Percentiles rank a stretch among this genome's conserved stretches.
These are phyloP conservation scores for Suillus subalutaceus DNA, from an alignment of 768 basidiomycete genomes.

Conservation along the genomic window DNA sequence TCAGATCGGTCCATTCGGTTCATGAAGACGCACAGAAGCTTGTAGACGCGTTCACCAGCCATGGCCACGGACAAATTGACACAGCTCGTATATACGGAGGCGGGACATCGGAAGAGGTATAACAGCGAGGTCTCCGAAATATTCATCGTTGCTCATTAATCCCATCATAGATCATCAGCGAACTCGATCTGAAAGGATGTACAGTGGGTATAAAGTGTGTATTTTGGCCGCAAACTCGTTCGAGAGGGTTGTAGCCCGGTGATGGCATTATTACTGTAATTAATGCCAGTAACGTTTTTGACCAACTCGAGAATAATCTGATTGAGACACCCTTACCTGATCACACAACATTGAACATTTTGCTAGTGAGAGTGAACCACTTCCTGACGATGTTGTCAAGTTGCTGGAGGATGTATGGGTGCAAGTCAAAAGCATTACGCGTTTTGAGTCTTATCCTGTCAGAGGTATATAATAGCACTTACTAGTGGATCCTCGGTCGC, in stretches of 20 bases:
- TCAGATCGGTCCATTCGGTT: slow-evolving; percentile 18
- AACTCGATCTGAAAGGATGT: slow-evolving; percentile 21
- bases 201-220: slow-evolving; percentile 26
- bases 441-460: not conserved
- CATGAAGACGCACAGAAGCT: slow-evolving; percentile 20
- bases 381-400: slow-evolving; percentile 5
- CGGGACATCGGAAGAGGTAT: slow-evolving; percentile 23
- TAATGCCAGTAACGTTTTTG: slow-evolving; percentile 9
- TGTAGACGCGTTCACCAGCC: slow-evolving; percentile 18
- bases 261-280: slow-evolving; percentile 30
- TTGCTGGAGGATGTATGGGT: slow-evolving; percentile 8
- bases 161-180: slow-evolving; percentile 14
- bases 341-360: not conserved
- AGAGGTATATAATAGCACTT: not conserved
- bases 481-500: too few species aligned
- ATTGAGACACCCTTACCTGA: not conserved
- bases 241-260: slow-evolving; percentile 10
- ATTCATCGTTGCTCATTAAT: not conserved
- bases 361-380: slow-evolving; percentile 10
- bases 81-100: slow-evolving; percentile 15
- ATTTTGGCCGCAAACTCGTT: not conserved
- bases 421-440: not conserved
- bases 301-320: slow-evolving; percentile 34
- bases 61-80: slow-evolving; percentile 20
- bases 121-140: not conserved